Evolutionary conservation across 306 rosid species (phyloP), one percentile per base, ranked within the genome.

Genomic region (Carpinus fangiana): DNA sequence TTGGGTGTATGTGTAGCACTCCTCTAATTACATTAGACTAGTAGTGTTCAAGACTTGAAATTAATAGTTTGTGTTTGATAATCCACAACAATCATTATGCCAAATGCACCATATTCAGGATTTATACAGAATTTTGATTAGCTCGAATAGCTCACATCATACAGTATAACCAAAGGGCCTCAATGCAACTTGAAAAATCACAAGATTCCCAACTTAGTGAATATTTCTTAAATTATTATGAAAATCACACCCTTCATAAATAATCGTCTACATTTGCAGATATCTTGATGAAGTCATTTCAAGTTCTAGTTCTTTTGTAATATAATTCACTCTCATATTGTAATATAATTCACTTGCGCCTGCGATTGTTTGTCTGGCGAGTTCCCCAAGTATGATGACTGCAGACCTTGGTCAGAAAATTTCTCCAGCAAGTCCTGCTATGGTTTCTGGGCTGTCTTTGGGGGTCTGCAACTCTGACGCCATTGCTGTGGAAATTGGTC

Each of bases 161-260:
- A 10, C 38, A 12, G 7, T 60, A 12, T 28, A 60, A 28, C 67
- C 41, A 60, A 12, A 11, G 41, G 16, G 70, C 47, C 4, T 64
- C 21, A 16, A 5, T 16, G 50, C 51, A 67, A 41, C 50, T 67
- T 4, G 51, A 67, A 64, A 48, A 67, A 67, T 47, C 51, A 18
- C 51, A 38, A 34, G 20, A 67, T 67, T 51, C 51, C 51, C 38
- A 18, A n/a, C n/a, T 67, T 26, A 9, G 51, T n/a, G 16, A 20
- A n/a, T 67, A 67, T n/a, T 12, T 67, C n/a, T 8, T 34, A 64
- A 16, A 64, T 34, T 17, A 36, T 64, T 64, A 14, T 9, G 0
- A 34, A 36, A 64, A 50, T 73, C 67, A 72, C 21, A 71, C 31
- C 12, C 45, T 61, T 61, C 56, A 61, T 69, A 7, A 28, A 48